Base-by-base conservation (phyloP, 192 early-diverging fungal species). In the Coemansia sp. region DNA sequence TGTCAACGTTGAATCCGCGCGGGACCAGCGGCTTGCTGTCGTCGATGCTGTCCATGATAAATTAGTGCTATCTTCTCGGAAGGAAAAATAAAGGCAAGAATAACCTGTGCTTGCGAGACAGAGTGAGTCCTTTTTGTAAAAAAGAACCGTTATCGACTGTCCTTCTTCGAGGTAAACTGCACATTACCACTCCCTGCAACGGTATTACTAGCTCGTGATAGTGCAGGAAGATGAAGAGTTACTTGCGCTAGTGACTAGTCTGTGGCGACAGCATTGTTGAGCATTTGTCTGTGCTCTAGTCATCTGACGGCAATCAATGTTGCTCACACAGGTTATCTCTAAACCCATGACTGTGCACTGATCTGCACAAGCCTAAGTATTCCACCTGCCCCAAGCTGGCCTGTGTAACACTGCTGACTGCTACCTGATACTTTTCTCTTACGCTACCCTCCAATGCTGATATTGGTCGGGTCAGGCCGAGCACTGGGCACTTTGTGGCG, bases 21-120 rank as follows among this genome's bases (percentile, higher is more conserved):
- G 68, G 60, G 4, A 76, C 74, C 22, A 76, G 56, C 17, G 74
- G 74, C 65, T 76, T 60, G 41, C 59, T 70, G 62, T 76, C 74
- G 40, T 76, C 63, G 43, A 76, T 76, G 3, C 33, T 62, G 43
- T 72, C 59, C 70, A 72, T 72, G 18, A 14, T 9, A 14, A 29
- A 36, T 8, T n/a, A 19, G 22, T 46, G 21, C 11, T 19, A 14
- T 27, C 4, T 21, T 1, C 24, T 40, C 19, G 29, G 22, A 34
- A 15, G 17, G 17, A 21, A 19, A 10, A 1, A 18, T 42, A 14
- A n/a, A n/a, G n/a, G n/a, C n/a, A n/a, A n/a, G n/a, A n/a, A n/a
- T n/a, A n/a, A n/a, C n/a, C n/a, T n/a, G n/a, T n/a, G n/a, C n/a
- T n/a, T n/a, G n/a, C n/a, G n/a, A n/a, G n/a, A n/a, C n/a, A n/a